phyloP scores from a whole-genome alignment of 2,329 filamentous ascomycete species.

The Teratosphaeria zuluensis region DNA sequence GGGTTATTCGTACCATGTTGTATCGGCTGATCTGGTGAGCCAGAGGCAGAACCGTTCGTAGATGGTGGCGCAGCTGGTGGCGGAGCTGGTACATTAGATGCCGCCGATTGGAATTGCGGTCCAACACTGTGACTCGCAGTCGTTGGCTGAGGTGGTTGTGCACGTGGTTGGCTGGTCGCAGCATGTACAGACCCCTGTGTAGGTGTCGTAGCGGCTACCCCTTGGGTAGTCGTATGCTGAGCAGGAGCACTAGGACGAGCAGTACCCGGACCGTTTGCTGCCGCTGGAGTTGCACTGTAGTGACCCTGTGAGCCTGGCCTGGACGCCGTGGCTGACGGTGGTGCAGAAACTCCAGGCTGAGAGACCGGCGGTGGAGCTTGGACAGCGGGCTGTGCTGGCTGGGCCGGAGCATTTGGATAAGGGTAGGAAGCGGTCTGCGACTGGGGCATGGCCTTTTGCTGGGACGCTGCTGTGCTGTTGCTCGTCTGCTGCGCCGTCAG shows the following conservation, averaged over 20 bases:
- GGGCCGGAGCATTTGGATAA: not conserved
- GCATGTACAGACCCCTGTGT: not conserved
- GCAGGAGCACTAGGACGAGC: not conserved
- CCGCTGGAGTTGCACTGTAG: not conserved
- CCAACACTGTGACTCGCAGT: not conserved
- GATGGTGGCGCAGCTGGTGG: not conserved
- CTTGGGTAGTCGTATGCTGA: not conserved
- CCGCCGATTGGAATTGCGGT: not conserved
- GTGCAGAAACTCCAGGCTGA: not conserved
- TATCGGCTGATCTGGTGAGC: not conserved
- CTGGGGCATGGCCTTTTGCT: not conserved
- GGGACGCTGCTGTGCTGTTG: not conserved
- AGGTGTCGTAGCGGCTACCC: not conserved
- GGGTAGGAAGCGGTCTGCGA: not conserved
- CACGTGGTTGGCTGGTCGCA: not conserved
- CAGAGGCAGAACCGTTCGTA: not conserved
- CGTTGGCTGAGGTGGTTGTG: not conserved
- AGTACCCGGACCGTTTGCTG: not conserved
- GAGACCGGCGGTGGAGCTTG: not conserved
- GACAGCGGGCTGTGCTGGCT: not conserved
- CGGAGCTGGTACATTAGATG: not conserved
- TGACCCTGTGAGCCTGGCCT: not conserved
- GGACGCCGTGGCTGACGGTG: not conserved
- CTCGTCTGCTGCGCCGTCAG: not conserved
- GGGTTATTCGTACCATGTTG: not conserved